These are phyloP conservation scores for Apostasia ramifera DNA, from an alignment of 106 monocot genomes.

Conservation along the genomic window DNA sequence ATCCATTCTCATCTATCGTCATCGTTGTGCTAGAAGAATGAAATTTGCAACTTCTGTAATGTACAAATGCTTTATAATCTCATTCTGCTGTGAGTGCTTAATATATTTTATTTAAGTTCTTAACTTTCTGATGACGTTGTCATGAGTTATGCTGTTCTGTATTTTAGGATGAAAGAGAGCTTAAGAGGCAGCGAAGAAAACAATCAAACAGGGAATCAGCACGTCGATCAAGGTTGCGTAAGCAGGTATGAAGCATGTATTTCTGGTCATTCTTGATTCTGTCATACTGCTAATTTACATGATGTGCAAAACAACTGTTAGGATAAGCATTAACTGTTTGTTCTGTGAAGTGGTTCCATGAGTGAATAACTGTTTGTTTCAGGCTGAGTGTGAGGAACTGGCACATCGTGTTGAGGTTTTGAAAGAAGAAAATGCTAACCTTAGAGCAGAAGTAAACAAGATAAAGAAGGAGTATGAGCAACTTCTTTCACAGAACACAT, in stretches of 20 bases:
- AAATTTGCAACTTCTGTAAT: too few species aligned
- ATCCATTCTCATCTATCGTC: too few species aligned
- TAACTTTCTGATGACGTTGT: neutral
- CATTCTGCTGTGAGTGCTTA: neutral
- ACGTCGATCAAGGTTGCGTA: constrained; percentile 64
- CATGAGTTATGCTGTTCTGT: neutral
- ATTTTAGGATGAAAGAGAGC: constrained; percentile 63
- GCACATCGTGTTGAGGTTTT: constrained; percentile 49
- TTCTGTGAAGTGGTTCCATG: neutral
- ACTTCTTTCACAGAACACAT: constrained; percentile 44
- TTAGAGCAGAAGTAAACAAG: constrained; percentile 46
- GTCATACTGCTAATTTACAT: neutral
- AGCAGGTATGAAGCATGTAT: constrained; percentile 41
- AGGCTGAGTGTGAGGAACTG: constrained; percentile 82
- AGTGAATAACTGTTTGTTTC: constrained; percentile 5
- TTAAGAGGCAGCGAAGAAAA: constrained; percentile 71
- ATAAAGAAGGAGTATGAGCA: constrained; percentile 63
- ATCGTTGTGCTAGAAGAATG: too few species aligned
- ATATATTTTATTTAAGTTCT: neutral
- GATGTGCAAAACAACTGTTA: neutral
- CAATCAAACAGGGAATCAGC: constrained; percentile 83
- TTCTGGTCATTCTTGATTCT: neutral
- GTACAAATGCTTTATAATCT: too few species aligned
- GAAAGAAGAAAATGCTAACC: constrained; percentile 63
- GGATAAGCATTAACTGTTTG: neutral